phyloP scores from a whole-genome alignment of 306 rosid species.

The peach (Prunus persica) region Prunus_persica_NCBIv2 NC_034016.1:17635501-17636000 shows the following conservation, averaged over 20 bases:
- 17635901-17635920: conserved; percentile 78
- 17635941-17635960: conserved; percentile 86
- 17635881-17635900: conserved; percentile 67
- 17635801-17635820: neutral
- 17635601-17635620: neutral
- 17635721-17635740: neutral
- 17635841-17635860: conserved; percentile 69
- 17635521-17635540: neutral
- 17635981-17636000: conserved; percentile 64
- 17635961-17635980: conserved; percentile 96
- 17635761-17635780: neutral
- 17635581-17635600: neutral
- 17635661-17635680: neutral
- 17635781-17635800: neutral
- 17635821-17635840: neutral
- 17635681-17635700: neutral
- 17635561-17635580: neutral
- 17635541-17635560: neutral
- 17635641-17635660: neutral
- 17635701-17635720: neutral
- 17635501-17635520: neutral
- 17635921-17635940: conserved; percentile 93
- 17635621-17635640: neutral
- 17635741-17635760: neutral
- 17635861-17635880: conserved; percentile 79